Evolutionary conservation across 257 asterid genomes (phyloP), one percentile per base, ranked within the genome.

Genomic region (Ehretia macrophylla): DNA sequence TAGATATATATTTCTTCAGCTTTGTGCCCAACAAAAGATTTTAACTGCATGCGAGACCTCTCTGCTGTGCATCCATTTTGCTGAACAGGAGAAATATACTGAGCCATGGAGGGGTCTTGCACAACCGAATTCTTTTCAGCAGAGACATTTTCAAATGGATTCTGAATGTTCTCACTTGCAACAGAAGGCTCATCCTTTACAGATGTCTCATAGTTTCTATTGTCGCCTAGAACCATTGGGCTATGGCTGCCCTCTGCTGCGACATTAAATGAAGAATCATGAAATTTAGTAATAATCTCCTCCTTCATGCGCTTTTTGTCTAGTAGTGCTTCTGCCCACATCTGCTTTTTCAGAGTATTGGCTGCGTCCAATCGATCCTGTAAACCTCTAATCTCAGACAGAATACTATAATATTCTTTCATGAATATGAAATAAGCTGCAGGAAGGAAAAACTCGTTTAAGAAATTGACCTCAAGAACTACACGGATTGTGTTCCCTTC

Each of bases 311-410:
- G 86, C 75, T 95, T 74, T 77, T 83, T 93, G 70, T 86, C 96
- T 56, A 93, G 76, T 66, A 89, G 99, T 51, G 97, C 91, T 71
- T 85, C 97, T 17, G 99, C 92, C 99, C 95, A 93, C 96, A 93
- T 89, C 69, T 89, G 99, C 75, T 89, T 93, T 66, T 93, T 93
- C 51, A 93, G 84, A 60, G 92, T 78, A 75, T 65, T 85, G 17
- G 93, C 96, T 44, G 97, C 91, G 78, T 93, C 99, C 79, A 88
- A 77, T 49, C 97, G 91, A 17, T 89, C 99, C 99, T 93, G 86
- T 69, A 83, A 76, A 60, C 68, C 65, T 54, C 45, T 40, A 51
- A 59, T 14, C 51, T 72, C 56, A 70, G 66, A 67, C 16, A 18
- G 57, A 55, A 62, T 6, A 53, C 44, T 42, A 32, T 10, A 17